Base-by-base conservation (phyloP, 2,329 filamentous ascomycete species). In the Alternaria triticina region DNA sequence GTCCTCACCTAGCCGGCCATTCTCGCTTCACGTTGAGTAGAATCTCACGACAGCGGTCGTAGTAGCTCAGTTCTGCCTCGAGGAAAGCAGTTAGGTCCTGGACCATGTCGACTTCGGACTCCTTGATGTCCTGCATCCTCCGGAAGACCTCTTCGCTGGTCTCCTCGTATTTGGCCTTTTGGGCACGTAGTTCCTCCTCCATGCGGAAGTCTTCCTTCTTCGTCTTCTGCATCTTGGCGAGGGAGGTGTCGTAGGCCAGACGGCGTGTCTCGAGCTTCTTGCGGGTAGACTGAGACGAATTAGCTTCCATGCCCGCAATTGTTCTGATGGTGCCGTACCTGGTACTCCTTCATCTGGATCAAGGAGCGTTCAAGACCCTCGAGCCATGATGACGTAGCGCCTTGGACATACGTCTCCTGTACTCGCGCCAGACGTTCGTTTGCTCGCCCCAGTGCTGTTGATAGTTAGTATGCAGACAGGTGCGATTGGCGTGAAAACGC, bases 321-420 rank as follows among this genome's bases (percentile, higher is more conserved):
- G 13, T 13, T 11, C 40, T 36, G 30, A 36, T 15, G 59, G 10
- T 25, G 54, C 78, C 86, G 58, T 85, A 95, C 92, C 86, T 97
- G 94, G 74, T 97, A 98, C 77, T 98, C 96, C 80, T 97, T 97
- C 93, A 98, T 95, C 86, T 97, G 96, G 36, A 93, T 90, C 56
- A 97, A 82, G 25, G 91, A 96, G 69, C 94, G 86, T 79, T 98
- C 95, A 22, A 97, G 84, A n/a, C 92, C 94, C 79, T 97, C 94
- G 61, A 97, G 85, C 95, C 95, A 97, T 77, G 88, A 91, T 33
- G 88, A 87, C 15, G 91, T 96, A 66, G 93, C 91, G 73, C 92
- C 88, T 33, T 88, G 86, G 49, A 93, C 88, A 75, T 95, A 97
- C 23, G 86, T 88, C 78, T 97, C 95, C 80, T 98, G 95, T 59